Evolutionary conservation across 2,329 filamentous ascomycete species (phyloP), one percentile per base, ranked within the genome.

Genomic region (Trichocomaceae sp.): DNA sequence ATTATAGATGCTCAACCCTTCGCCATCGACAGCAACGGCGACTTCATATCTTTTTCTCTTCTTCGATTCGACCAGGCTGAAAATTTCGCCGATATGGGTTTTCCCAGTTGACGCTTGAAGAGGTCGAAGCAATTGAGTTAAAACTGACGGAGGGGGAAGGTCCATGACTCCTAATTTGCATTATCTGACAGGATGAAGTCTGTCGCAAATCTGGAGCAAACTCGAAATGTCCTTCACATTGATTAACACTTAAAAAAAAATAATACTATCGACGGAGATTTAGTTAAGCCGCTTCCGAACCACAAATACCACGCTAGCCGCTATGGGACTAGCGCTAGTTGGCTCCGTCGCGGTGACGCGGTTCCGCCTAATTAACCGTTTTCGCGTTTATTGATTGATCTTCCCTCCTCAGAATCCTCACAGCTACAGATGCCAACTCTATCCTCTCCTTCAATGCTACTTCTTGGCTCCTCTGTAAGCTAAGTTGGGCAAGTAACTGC

Each of bases 31-130:
- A 1, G 76, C 80, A 19, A 82, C 76, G 31, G 75, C 80, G 50
- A 85, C 73, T 63, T 85, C 83, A 62, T 82, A 79, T 65, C 83
- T 74, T 71, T 84, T 84, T 65, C 80, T 77, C 69, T 82, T 84
- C 68, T 77, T 80, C 42, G 77, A 74, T 51, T 77, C 76, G 56
- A 73, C 74, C 53, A 83, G 67, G 60, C 79, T 77, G 67, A 76
- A 77, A 45, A 84, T 80, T 58, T 74, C 71, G 35, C 70, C 69
- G 59, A 75, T 69, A 31, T 67, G 67, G 37, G 69, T 70, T 55
- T 73, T 69, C 33, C 72, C 72, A 10, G 68, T 70, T 6, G 69
- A 67, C 26, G 67, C 69, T 42, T 71, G 68, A 50, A 75, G 62
- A 33, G 73, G 71, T 51, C 69, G 72, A 59, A 75, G 75, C 63